Conservation (phyloP, 1,284 basidiomycete species). For the Ustilago tritici region DNA sequence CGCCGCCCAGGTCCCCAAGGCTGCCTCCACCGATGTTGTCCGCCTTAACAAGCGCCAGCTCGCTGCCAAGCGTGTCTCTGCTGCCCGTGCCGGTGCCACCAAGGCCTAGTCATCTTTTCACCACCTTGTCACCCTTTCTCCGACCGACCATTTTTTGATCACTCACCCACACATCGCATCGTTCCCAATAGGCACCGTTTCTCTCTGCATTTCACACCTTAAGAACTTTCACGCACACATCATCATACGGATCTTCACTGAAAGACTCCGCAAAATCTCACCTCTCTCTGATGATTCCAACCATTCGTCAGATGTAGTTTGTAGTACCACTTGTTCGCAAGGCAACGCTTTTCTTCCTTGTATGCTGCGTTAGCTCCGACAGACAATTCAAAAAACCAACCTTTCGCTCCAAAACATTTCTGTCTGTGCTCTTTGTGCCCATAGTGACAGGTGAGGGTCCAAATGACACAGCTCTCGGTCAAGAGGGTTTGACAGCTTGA, state of each 20-base stretch:
- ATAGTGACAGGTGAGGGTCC: neutral
- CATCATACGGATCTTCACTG: slow-evolving; percentile 1
- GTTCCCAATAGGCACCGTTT: slow-evolving; percentile 3
- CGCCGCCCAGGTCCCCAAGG: slow-evolving; percentile 67
- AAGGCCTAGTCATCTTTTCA: slow-evolving; percentile 34
- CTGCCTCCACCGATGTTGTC: slow-evolving; percentile 46
- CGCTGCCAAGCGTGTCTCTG: slow-evolving; percentile 63
- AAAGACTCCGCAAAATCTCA: slow-evolving; percentile 13
- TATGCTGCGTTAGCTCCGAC: slow-evolving; percentile 3
- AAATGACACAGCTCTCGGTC: neutral
- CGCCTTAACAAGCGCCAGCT: slow-evolving; percentile 69
- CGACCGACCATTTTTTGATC: slow-evolving; percentile 8
- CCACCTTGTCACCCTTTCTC: neutral
- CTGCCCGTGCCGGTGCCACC: slow-evolving; percentile 60
- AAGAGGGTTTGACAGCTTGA: neutral
- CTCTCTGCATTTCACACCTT: slow-evolving; percentile 12
- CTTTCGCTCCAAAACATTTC: slow-evolving; percentile 13
- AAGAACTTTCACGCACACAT: neutral
- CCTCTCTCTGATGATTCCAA: slow-evolving; percentile 8
- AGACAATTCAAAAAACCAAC: slow-evolving; percentile 15
- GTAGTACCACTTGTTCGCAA: slow-evolving; percentile 32
- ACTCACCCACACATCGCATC: slow-evolving; percentile 5
- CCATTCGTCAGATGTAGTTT: slow-evolving; percentile 38
- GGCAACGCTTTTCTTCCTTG: neutral
- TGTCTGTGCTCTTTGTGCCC: neutral